Evolutionary conservation across 306 rosid genomes (phyloP).

Genomic region (Senna siamea): DNA sequence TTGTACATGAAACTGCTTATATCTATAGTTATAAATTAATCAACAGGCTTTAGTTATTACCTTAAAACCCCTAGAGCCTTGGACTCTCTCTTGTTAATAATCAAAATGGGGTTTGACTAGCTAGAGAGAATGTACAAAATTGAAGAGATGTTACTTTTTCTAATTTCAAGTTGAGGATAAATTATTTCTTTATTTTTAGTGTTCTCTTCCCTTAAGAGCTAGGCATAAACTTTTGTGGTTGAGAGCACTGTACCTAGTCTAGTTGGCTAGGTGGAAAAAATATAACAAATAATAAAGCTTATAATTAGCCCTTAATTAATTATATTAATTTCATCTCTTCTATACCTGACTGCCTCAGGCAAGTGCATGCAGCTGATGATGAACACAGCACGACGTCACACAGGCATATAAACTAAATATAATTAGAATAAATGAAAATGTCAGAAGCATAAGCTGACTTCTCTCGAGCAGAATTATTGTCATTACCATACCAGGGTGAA

Average conservation of each 20-base stretch:
- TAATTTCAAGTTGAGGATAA: not conserved
- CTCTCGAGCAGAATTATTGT: not conserved
- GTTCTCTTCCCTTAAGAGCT: not conserved
- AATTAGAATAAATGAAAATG: too few species aligned
- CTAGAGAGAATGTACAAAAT: not conserved
- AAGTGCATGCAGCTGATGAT: conserved; percentile 34
- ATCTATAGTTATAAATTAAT: not conserved
- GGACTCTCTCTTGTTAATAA: not conserved
- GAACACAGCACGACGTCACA: conserved; percentile 2
- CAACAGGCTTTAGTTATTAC: not conserved
- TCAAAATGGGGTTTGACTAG: not conserved
- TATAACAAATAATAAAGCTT: not conserved
- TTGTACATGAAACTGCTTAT: too few species aligned
- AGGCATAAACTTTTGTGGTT: not conserved
- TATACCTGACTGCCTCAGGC: not conserved
- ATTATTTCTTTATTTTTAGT: not conserved
- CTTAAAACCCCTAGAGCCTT: not conserved
- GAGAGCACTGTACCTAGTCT: not conserved
- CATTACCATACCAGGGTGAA: not conserved
- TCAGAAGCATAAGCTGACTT: not conserved
- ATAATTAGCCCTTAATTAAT: not conserved
- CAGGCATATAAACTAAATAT: not conserved
- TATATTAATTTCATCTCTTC: not conserved
- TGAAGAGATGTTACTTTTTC: not conserved
- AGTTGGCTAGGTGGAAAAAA: not conserved